Evolutionary conservation across 345 rosid species (phyloP).

Genomic region (Barbarea vulgaris): DNA sequence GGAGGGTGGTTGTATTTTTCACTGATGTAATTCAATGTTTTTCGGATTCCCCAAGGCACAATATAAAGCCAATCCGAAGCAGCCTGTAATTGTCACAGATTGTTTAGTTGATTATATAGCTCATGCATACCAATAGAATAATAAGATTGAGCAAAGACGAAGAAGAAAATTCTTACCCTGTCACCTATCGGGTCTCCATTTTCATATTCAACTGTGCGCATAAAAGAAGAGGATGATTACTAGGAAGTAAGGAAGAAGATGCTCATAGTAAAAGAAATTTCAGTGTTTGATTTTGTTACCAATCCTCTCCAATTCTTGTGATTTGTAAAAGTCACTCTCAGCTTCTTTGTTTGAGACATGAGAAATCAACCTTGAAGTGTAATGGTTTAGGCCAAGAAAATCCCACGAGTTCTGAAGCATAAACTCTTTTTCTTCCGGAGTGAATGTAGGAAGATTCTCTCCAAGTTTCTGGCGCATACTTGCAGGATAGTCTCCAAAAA

Average conservation of each 20-base stretch:
- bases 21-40: constrained; percentile 65
- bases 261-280: neutral
- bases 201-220: constrained; percentile 65
- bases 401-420: constrained; percentile 64
- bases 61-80: constrained; percentile 91
- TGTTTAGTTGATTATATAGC: constrained; percentile 23
- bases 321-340: constrained; percentile 54
- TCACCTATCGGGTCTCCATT: constrained; percentile 80
- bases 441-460: constrained; percentile 69
- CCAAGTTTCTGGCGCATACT: constrained; percentile 68
- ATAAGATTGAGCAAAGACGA: constrained; percentile 7
- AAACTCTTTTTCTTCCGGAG: constrained; percentile 60
- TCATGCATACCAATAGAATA: neutral
- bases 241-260: neutral
- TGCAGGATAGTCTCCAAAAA: constrained; percentile 81
- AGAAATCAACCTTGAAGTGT: constrained; percentile 78
- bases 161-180: constrained; percentile 49
- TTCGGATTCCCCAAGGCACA: constrained; percentile 93
- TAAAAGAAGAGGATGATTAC: constrained; percentile 26
- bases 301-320: constrained; percentile 63
- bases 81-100: constrained; percentile 55
- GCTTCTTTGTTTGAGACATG: constrained; percentile 49
- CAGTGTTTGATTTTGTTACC: constrained; percentile 47
- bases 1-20: constrained; percentile 62
- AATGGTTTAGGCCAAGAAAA: constrained; percentile 88